Base-by-base conservation (phyloP, 2,329 filamentous ascomycete genomes). In the Aspergillus flavus region DNA sequence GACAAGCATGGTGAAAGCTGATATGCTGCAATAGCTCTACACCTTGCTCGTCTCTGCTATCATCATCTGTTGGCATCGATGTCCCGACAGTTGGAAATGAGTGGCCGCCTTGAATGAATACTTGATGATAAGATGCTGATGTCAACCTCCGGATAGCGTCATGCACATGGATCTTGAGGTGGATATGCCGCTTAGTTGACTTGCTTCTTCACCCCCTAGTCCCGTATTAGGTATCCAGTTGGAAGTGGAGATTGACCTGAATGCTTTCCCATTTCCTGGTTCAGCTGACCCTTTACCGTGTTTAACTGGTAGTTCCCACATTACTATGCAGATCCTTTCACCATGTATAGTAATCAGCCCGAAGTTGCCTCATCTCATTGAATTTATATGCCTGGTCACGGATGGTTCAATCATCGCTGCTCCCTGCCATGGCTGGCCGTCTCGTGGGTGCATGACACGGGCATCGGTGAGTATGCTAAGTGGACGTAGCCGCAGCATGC, bases 1-100 rank as follows among this genome's bases (percentile, higher is more conserved):
- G 34, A 43, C 16, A 50, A 61, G 32, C 34, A 59, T 26, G 43
- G 58, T 28, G 48, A 45, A 21, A 61, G 32, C 6, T 60, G 53
- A 57, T 11, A 32, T 19, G 39, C 14, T 30, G 23, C 30, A 52
- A 46, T n/a, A 14, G 26, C 10, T 53, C 34, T 32, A 30, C 26
- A 9, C 23, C 23, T 32, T 10, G 11, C 16, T 16, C 6, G 26
- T 55, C 21, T 39, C 52, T 36, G n/a, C 32, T 39, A 9, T 39
- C 34, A 26, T 21, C 52, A 1, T 36, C 19, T n/a, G 21, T 4
- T 53, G 28, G 10, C 6, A 10, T 9, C 21, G 19, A 26, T 36
- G 52, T 26, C 32, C 36, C n/a, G 30, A 9, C n/a, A 12, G n/a
- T 39, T 55, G 52, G 19, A 34, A n/a, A 28, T 4, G n/a, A 55